Evolutionary conservation across 192 early-diverging fungal genomes (phyloP), one percentile per base, ranked within the genome.

Genomic region (Linderina pennispora): DNA sequence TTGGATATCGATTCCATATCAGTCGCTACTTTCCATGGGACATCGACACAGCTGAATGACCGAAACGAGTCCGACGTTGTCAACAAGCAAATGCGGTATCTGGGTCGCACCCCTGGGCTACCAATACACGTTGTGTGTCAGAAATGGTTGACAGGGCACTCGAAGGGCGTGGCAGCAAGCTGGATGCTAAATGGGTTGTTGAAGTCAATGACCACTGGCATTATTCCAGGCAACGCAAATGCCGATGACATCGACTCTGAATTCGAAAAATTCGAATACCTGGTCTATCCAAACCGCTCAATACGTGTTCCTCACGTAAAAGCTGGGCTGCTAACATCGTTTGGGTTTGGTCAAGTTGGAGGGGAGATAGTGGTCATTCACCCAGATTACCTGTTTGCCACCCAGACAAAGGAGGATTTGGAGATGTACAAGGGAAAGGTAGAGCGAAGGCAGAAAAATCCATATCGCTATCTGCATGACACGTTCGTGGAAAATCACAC

Each of bases 261-360:
- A 4, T 75, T 92, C 60, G 58, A 69, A 18, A 72, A 90, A 51
- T 92, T 80, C 57, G 82, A 88, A 50, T 68, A 89, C 67, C 76
- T 92, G 36, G 50, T 89, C 15, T 92, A 88, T 72, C 87, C 88
- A 13, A 83, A 80, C 23, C 81, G 80, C 36, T 76, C 86, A 16
- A 87, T 92, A 52, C 82, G 87, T 54, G 90, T 88, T 21, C 85
- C 87, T 59, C 87, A 88, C 58, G 49, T 92, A 61, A 87, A 86
- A 66, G 90, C 90, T 19, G 90, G 79, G 68, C 48, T 92, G 36
- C 80, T 92, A 55, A 92, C 90, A 67, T 81, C 78, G 22, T 92
- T 92, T 56, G 90, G 90, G 44, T 92, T 92, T 68, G 90, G 90
- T 41, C 90, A 92, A 68, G 90, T 84, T 48, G 90, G 90, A 43